These are phyloP conservation scores for Podila horticola DNA, from an alignment of 192 early-diverging fungal species.

Conservation along the genomic window DNA sequence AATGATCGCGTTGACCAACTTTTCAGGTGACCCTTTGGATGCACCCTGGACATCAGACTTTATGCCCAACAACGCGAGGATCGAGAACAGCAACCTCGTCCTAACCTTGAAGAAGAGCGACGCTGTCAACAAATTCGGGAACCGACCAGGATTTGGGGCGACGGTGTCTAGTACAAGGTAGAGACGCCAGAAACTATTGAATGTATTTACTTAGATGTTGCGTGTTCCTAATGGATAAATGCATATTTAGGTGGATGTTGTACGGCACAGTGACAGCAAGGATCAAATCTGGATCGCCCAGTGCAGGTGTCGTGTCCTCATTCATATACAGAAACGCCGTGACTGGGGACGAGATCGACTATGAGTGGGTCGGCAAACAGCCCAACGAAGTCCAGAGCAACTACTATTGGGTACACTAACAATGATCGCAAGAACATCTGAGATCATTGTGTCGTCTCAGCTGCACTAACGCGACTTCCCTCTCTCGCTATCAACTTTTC, in stretches of 20 bases:
- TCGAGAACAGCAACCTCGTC: slow-evolving; percentile 46
- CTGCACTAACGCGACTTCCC: not conserved
- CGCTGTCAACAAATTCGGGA: slow-evolving; percentile 30
- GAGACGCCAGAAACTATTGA: too few relatives aligned
- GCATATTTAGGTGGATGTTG: slow-evolving; percentile 37
- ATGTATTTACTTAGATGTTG: too few relatives aligned
- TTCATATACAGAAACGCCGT: slow-evolving; percentile 58
- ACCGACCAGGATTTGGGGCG: slow-evolving; percentile 50
- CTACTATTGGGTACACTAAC: slow-evolving; percentile 31
- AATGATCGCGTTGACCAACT: slow-evolving; percentile 15
- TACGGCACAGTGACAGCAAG: slow-evolving; percentile 53
- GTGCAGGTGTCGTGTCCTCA: slow-evolving; percentile 62
- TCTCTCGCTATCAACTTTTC: not conserved
- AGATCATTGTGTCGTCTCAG: not conserved
- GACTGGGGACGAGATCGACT: slow-evolving; percentile 70
- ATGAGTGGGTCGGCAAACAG: slow-evolving; percentile 71
- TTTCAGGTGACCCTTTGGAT: slow-evolving; percentile 42
- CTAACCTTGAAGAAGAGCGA: slow-evolving; percentile 23
- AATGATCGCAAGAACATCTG: not conserved
- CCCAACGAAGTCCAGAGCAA: slow-evolving; percentile 52
- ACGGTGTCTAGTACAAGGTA: slow-evolving; percentile 51
- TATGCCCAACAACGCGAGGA: slow-evolving; percentile 32
- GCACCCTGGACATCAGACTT: slow-evolving; percentile 52
- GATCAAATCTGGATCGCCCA: slow-evolving; percentile 46
- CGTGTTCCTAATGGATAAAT: not conserved